Evolutionary conservation across 2,329 filamentous ascomycete species (phyloP).

Genomic region (Fusarium sp.): DNA sequence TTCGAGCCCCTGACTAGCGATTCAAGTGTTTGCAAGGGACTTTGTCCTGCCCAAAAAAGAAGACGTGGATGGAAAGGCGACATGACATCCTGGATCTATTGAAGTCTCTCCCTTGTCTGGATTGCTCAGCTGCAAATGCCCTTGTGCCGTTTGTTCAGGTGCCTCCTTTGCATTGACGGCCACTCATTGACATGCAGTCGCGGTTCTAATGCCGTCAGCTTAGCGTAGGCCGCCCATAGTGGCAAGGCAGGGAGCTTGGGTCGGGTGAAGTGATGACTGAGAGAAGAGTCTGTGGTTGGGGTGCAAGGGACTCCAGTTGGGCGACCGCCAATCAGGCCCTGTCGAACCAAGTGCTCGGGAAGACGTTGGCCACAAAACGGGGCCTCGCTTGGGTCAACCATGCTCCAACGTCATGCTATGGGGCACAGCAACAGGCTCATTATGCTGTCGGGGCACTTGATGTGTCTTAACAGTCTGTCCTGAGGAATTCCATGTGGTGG

Average conservation of each 20-base stretch:
- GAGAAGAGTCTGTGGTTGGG: conserved; percentile 36
- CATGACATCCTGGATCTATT: neutral
- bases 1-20: conserved; percentile 47
- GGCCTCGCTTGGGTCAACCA: conserved; percentile 27
- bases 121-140: conserved; percentile 41
- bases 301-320: conserved; percentile 28
- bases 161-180: conserved; percentile 26
- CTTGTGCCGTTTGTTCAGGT: conserved; percentile 21
- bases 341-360: conserved; percentile 45
- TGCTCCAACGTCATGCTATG: conserved; percentile 37
- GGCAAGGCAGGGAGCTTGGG: conserved; percentile 37
- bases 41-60: conserved; percentile 14
- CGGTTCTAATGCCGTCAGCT: conserved; percentile 35
- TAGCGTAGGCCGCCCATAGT: conserved; percentile 48
- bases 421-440: conserved; percentile 5
- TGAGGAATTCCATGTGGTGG: neutral
- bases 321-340: conserved; percentile 50
- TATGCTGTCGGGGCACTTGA: neutral
- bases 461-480: conserved; percentile 5
- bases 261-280: conserved; percentile 39
- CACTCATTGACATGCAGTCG: conserved; percentile 29
- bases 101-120: conserved; percentile 7
- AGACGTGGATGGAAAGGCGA: conserved; percentile 3
- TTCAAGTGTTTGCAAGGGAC: conserved; percentile 36
- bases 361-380: conserved; percentile 38